Conservation (phyloP, 1,284 basidiomycete genomes). For the Boletus sp. region DNA sequence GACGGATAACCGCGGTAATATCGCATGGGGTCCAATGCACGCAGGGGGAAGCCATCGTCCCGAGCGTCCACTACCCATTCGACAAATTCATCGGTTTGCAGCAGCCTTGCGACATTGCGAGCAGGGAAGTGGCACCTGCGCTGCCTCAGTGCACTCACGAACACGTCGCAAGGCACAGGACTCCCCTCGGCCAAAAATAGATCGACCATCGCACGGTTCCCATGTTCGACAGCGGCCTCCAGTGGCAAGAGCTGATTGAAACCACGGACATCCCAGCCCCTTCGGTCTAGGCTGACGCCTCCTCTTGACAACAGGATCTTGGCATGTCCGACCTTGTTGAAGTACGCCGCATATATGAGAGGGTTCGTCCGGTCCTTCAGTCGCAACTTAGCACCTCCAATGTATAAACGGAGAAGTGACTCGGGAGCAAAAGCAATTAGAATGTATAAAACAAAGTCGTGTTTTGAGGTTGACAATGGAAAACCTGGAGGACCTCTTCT, state of each 20-base stretch:
- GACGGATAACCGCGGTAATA: no score
- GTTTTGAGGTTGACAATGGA: neutral
- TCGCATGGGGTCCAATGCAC: neutral
- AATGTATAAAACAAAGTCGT: conserved; percentile 13
- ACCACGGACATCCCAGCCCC: neutral
- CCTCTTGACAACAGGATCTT: conserved; percentile 6
- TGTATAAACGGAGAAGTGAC: neutral
- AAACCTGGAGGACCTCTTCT: no score
- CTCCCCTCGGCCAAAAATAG: conserved; percentile 11
- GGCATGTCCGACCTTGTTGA: neutral
- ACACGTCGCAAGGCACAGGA: conserved; percentile 5
- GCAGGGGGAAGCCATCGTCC: neutral
- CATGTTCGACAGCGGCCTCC: neutral
- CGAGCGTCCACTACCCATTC: neutral
- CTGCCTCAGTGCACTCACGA: neutral
- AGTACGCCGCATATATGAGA: conserved; percentile 7
- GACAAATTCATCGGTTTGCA: conserved; percentile 10
- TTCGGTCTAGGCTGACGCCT: neutral
- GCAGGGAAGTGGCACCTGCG: fast-evolving
- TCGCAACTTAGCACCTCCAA: neutral
- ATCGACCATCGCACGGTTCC: neutral
- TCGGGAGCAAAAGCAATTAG: conserved; percentile 5
- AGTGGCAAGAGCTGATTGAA: conserved; percentile 6
- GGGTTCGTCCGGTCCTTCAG: conserved; percentile 13
- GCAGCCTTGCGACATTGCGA: neutral